These are phyloP conservation scores for Naganishia kalamii DNA, from an alignment of 768 basidiomycete genomes.

Conservation along the genomic window DNA sequence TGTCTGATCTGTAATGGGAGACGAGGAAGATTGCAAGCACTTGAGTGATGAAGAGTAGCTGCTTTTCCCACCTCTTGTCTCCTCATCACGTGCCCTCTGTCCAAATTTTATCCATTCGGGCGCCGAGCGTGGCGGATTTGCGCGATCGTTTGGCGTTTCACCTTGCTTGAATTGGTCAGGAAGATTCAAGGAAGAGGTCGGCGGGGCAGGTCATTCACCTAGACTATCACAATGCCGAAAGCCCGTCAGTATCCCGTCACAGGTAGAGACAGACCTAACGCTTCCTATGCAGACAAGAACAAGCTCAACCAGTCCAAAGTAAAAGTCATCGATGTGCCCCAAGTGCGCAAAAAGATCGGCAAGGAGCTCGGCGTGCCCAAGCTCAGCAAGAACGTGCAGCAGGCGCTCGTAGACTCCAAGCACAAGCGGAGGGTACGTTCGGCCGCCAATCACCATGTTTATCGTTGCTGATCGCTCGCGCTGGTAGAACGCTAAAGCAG, in stretches of 20 bases:
- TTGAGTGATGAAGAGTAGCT: no score
- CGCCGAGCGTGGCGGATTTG: neutral
- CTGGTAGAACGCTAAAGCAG: conserved; percentile 27
- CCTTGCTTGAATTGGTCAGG: neutral
- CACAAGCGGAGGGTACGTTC: no score
- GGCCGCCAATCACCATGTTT: no score
- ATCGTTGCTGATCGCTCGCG: neutral
- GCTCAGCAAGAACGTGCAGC: conserved; percentile 67
- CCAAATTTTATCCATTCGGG: conserved; percentile 15
- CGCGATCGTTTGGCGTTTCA: conserved; percentile 2
- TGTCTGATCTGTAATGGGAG: no score
- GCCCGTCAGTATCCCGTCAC: conserved; percentile 28
- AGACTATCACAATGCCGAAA: conserved; percentile 31
- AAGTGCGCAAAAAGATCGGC: conserved; percentile 27
- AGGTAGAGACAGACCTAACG: neutral
- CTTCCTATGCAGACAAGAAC: conserved; percentile 9
- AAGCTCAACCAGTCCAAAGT: conserved; percentile 11
- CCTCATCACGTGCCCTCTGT: conserved; percentile 13
- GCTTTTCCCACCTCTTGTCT: no score
- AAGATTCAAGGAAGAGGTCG: no score
- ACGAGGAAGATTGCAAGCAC: no score
- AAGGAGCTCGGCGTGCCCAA: conserved; percentile 85
- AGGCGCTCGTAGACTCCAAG: conserved; percentile 48
- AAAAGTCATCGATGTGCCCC: conserved; percentile 21
- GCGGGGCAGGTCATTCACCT: no score